Evolutionary conservation across 768 basidiomycete species (phyloP).

Genomic region (Amyloporia xantha): DNA sequence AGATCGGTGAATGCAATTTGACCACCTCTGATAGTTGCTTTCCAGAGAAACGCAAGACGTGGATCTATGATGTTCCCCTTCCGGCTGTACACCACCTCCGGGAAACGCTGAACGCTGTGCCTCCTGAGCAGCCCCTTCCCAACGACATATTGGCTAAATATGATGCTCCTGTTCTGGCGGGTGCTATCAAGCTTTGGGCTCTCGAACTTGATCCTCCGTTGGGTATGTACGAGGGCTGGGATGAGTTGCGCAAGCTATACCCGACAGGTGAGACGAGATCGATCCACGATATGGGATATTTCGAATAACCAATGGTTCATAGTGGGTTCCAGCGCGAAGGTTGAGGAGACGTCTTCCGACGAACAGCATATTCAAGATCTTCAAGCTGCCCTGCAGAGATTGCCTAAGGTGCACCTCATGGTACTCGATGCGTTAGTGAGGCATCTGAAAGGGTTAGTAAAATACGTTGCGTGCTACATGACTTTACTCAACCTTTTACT

Average conservation of each 20-base stretch:
- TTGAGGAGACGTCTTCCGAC: slow-evolving; percentile 46
- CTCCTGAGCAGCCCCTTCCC: slow-evolving; percentile 41
- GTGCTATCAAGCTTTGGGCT: slow-evolving; percentile 80
- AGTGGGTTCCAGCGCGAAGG: slow-evolving; percentile 50
- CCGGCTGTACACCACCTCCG: slow-evolving; percentile 79
- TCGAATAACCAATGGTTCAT: background rate
- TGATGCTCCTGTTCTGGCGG: slow-evolving; percentile 83
- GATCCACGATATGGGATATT: background rate
- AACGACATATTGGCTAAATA: slow-evolving; percentile 60
- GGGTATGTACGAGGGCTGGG: slow-evolving; percentile 84
- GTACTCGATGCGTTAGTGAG: slow-evolving; percentile 73
- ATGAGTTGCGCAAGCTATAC: slow-evolving; percentile 84
- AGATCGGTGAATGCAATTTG: background rate
- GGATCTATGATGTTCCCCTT: slow-evolving; percentile 94
- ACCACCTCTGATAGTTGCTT: too few relatives aligned
- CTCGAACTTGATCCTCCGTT: slow-evolving; percentile 90
- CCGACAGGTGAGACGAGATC: slow-evolving; percentile 42
- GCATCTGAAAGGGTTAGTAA: slow-evolving; percentile 64
- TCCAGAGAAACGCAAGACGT: slow-evolving; percentile 77
- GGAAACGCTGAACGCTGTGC: slow-evolving; percentile 74
- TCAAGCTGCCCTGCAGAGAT: slow-evolving; percentile 51
- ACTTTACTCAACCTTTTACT: too few relatives aligned
- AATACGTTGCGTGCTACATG: too few relatives aligned
- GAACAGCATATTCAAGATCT: slow-evolving; percentile 61
- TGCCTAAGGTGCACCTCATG: slow-evolving; percentile 75